Percentiles rank a stretch among this genome's conserved stretches.
These are phyloP conservation scores for Apiotrichum veenhuisii DNA, from an alignment of 1,284 basidiomycete species.

Conservation along the genomic window DNA sequence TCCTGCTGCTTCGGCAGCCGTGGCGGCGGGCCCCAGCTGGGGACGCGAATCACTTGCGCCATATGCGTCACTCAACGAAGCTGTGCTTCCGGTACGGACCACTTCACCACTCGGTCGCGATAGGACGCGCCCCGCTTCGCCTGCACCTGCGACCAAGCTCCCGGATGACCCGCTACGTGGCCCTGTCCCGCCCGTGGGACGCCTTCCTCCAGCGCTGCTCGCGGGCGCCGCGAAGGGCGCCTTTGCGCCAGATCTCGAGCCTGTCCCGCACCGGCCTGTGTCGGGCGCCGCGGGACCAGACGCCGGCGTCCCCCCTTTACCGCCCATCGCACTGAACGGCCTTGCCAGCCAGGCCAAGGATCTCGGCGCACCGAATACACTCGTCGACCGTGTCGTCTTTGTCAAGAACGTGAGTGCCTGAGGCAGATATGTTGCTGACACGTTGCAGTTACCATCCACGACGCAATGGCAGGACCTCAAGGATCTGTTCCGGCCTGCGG, in stretches of 20 bases:
- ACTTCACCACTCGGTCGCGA: conserved; percentile 12
- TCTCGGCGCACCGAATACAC: conserved; percentile 37
- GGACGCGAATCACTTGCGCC: background rate
- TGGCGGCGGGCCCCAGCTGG: background rate
- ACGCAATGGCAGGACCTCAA: conserved; percentile 98
- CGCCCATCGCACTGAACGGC: conserved; percentile 29
- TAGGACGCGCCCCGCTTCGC: background rate
- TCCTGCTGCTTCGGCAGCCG: background rate
- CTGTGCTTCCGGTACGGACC: conserved; percentile 2
- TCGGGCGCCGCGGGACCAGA: background rate
- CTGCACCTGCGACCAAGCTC: background rate
- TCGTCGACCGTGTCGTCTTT: conserved; percentile 60
- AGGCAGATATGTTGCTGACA: conserved; percentile 1
- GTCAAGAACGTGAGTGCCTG: conserved; percentile 57
- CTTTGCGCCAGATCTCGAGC: conserved; percentile 1
- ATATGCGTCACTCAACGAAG: background rate
- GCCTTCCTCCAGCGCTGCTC: background rate
- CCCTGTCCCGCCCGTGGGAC: conserved; percentile 1
- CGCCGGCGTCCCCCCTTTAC: conserved; percentile 1
- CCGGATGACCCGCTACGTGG: conserved; percentile 6
- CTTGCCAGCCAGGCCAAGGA: conserved; percentile 35
- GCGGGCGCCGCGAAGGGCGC: conserved; percentile 1
- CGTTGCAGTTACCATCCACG: conserved; percentile 83
- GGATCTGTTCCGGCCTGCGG: conserved; percentile 82
- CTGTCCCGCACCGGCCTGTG: background rate